Evolutionary conservation across 345 rosid species (phyloP), one percentile per base, ranked within the genome.

Genomic region (Citrus mangshanensis): DNA sequence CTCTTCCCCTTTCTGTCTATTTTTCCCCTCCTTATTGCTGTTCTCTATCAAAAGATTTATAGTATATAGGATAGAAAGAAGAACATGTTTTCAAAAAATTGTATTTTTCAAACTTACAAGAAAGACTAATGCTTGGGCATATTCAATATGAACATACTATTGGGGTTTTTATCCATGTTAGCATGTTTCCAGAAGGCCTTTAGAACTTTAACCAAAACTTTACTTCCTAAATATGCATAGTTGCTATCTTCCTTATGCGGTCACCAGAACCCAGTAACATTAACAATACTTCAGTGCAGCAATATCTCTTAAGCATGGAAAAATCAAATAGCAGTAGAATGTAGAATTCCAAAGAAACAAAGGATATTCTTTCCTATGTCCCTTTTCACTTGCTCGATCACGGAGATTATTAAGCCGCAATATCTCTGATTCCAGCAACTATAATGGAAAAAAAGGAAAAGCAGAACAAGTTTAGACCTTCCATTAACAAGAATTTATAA

Each of bases 341-440:
- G 73, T 38, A 56, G 56, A 83, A 77, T 74, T 25, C 79, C 76
- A 75, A 66, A 84, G 69, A 16, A 86, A 68, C 76, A 88, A 81
- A 96, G 99, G 99, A 96, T 96, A 96, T 94, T 93, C 95, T 79
- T 91, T 91, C 75, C 78, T 74, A 7, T 73, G 92, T 67, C 95
- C 95, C 82, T 88, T 89, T 84, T 94, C 97, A 78, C 89, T 94
- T 77, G 99, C 99, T 81, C 88, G 93, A 85, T 96, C 97, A 68
- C 91, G 86, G 74, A 93, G 97, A 88, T 90, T 89, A 72, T 77
- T 85, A 64, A 89, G 86, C 88, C 86, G 87, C 80, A 81, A 77
- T 65, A 87, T 86, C 89, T 95, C 97, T 72, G 90, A 80, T 80
- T 89, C 95, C 84, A 93, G 84, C 82, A 86, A 73, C 99, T 96